Evolutionary conservation across 176 grass and related monocot species (phyloP).

Genomic region (Oryza meyeriana): DNA sequence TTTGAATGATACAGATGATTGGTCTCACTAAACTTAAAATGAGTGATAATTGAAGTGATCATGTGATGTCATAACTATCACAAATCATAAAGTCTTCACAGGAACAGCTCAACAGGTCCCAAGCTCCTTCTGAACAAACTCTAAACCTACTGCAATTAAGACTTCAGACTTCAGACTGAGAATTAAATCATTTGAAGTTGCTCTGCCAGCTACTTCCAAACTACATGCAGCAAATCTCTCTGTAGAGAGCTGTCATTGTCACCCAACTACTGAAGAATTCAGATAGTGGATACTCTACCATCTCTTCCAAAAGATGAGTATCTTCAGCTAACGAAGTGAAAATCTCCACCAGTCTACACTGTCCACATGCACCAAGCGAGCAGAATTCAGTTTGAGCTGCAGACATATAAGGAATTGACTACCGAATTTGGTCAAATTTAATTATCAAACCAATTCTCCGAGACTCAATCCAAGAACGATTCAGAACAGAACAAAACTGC

Average conservation of each 20-base stretch:
- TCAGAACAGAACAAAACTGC: not conserved
- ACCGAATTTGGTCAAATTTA: not conserved
- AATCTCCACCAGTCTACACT: not conserved
- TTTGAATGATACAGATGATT: not conserved
- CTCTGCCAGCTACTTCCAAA: not conserved
- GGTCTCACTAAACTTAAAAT: not conserved
- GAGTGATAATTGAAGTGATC: not conserved
- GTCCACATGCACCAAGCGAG: not conserved
- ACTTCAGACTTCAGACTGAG: not conserved
- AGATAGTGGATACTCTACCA: not conserved
- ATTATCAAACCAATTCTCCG: not conserved
- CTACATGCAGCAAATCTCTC: conserved; percentile 1
- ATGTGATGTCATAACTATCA: not conserved
- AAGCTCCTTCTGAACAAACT: not conserved
- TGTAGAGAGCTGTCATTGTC: not conserved
- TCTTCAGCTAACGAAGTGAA: not conserved
- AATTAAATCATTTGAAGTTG: not conserved
- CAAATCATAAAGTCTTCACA: not conserved
- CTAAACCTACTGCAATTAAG: not conserved
- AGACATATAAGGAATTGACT: too few relatives aligned
- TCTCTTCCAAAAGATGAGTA: not conserved
- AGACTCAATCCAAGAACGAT: not conserved
- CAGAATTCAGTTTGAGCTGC: not conserved
- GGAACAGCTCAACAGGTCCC: not conserved
- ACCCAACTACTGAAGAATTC: not conserved